Conservation (phyloP, 2,329 filamentous ascomycete genomes). For the Harringtonia aguacate region DNA sequence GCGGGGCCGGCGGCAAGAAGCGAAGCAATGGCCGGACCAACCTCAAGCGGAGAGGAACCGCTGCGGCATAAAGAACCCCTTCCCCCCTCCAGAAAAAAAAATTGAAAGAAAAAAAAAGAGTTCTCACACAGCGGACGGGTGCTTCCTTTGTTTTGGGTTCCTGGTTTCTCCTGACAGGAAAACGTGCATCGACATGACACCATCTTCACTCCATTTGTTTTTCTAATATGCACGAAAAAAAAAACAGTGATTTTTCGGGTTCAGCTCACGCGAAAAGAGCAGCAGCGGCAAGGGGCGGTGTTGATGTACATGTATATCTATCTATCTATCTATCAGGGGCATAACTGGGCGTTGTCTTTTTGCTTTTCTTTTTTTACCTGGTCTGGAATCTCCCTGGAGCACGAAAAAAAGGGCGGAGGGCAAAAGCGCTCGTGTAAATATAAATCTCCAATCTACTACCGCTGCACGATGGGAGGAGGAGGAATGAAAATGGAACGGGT, state of each 20-base stretch:
- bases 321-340: too few species aligned
- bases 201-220: neutral
- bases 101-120: neutral
- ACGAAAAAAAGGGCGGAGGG: too few species aligned
- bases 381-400: too few species aligned
- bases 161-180: too few species aligned
- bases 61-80: neutral
- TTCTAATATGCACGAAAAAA: neutral
- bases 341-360: too few species aligned
- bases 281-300: too few species aligned
- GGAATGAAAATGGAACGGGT: too few species aligned
- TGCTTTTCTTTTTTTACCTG: too few species aligned
- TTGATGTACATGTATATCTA: too few species aligned
- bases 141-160: neutral
- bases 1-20: conserved; percentile 8
- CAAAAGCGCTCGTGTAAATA: neutral
- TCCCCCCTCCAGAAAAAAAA: too few species aligned
- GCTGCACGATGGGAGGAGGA: neutral
- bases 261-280: too few species aligned
- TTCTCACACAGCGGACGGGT: neutral
- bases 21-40: conserved; percentile 35
- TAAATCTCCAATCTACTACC: neutral
- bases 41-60: conserved; percentile 39
- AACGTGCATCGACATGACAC: neutral
- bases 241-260: too few species aligned